phyloP scores from a whole-genome alignment of 2,329 filamentous ascomycete species.

The Cercospora berteroae region DNA sequence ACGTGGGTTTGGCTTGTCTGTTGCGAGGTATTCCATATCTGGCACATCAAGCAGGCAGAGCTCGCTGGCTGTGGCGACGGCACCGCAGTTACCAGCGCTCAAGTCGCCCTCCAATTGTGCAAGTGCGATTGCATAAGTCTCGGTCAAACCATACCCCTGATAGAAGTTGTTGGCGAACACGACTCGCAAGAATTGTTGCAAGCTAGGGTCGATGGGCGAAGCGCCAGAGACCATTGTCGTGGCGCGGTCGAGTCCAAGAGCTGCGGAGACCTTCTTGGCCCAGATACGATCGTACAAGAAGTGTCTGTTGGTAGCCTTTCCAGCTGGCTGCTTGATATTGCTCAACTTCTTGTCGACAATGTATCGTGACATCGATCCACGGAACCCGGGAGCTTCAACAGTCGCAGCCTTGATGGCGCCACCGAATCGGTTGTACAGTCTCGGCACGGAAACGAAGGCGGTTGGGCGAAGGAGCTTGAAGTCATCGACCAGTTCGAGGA shows the following conservation, averaged over 20 bases:
- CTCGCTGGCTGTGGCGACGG: constrained; percentile 65
- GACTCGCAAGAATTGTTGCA: constrained; percentile 85
- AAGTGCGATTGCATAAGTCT: constrained; percentile 77
- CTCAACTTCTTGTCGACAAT: constrained; percentile 78
- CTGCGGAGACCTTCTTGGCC: constrained; percentile 81
- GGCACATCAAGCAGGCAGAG: constrained; percentile 81
- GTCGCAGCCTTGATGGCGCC: constrained; percentile 77
- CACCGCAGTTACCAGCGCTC: constrained; percentile 77
- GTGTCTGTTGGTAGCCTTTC: constrained; percentile 75
- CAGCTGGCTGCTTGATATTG: constrained; percentile 62
- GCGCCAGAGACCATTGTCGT: constrained; percentile 80
- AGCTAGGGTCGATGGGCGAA: constrained; percentile 81
- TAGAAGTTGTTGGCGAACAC: constrained; percentile 74
- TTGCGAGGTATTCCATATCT: constrained; percentile 87
- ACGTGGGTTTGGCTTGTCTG: constrained; percentile 84
- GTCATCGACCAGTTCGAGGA: constrained; percentile 82
- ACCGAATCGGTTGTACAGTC: constrained; percentile 88
- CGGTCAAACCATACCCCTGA: constrained; percentile 92
- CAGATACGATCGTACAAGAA: constrained; percentile 82
- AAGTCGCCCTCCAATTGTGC: constrained; percentile 71
- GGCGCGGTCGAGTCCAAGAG: constrained; percentile 73
- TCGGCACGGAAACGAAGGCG: constrained; percentile 81
- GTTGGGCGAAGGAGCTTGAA: constrained; percentile 83
- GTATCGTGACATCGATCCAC: constrained; percentile 75
- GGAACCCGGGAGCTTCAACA: constrained; percentile 73